Evolutionary conservation across 352 stramenopile species (phyloP).

Genomic region (Globisporangium sylvaticum): DNA sequence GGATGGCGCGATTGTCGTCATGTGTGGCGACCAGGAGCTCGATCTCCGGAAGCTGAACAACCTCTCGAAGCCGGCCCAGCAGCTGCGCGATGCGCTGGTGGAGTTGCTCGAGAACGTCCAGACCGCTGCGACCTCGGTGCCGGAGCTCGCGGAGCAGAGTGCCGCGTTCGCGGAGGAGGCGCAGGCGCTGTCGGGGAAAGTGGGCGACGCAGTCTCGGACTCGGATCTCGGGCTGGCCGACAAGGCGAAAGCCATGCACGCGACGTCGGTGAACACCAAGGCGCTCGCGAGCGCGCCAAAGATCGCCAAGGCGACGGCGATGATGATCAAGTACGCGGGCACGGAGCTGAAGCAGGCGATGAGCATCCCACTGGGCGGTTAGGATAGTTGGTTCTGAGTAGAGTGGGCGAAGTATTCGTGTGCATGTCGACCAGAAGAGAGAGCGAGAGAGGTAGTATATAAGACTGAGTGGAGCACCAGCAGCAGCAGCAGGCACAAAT

Average conservation of each 20-base stretch:
- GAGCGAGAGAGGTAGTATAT: not conserved
- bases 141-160: constrained; percentile 38
- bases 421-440: not conserved
- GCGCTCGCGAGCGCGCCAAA: constrained; percentile 42
- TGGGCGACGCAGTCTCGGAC: constrained; percentile 35
- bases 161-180: constrained; percentile 34
- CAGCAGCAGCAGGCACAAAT: too few species aligned
- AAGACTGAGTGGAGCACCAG: not conserved
- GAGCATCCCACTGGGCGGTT: constrained; percentile 33
- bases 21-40: constrained; percentile 40
- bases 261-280: constrained; percentile 42
- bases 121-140: constrained; percentile 40
- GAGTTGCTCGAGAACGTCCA: constrained; percentile 52
- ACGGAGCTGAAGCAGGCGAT: constrained; percentile 38
- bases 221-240: constrained; percentile 31
- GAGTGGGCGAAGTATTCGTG: not conserved
- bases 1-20: constrained; percentile 37
- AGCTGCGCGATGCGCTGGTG: constrained; percentile 45
- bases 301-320: constrained; percentile 36
- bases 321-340: constrained; percentile 53
- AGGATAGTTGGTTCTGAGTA: not conserved
- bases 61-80: constrained; percentile 30
- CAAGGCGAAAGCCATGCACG: constrained; percentile 25
- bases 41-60: constrained; percentile 45
- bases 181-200: constrained; percentile 38